Conservation (phyloP, 2,329 filamentous ascomycete species). For the Xenosphaeropsis pyriputrescens region DNA sequence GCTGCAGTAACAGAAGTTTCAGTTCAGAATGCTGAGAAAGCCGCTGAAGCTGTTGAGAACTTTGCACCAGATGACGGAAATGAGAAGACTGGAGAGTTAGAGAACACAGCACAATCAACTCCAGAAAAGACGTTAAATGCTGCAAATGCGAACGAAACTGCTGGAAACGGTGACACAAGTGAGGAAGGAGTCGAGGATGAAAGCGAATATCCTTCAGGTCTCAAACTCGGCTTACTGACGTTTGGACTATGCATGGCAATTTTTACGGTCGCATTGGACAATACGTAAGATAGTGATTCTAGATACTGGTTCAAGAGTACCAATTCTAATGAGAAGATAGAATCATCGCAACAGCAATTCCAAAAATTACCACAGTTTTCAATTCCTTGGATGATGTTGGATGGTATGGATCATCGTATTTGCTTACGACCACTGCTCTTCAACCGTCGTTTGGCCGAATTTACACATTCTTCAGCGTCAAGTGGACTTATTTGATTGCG, state of each 20-base stretch:
- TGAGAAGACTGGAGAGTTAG: neutral
- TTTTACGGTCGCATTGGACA: conserved; percentile 29
- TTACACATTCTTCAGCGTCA: conserved; percentile 20
- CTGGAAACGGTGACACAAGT: neutral
- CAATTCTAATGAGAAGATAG: no score
- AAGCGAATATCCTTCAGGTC: conserved; percentile 12
- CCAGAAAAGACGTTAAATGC: conserved; percentile 2
- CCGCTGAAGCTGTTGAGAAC: conserved; percentile 4
- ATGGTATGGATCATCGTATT: conserved; percentile 23
- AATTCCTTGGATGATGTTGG: conserved; percentile 23
- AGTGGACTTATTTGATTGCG: conserved; percentile 16
- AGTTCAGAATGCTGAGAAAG: conserved; percentile 5
- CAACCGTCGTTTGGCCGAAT: conserved; percentile 18
- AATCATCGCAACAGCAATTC: conserved; percentile 24
- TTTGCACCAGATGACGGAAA: conserved; percentile 1
- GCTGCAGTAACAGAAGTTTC: conserved; percentile 4
- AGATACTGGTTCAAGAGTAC: no score
- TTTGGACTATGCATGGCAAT: conserved; percentile 30
- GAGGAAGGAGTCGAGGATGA: conserved; percentile 6
- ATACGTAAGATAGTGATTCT: no score
- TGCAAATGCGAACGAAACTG: conserved; percentile 4
- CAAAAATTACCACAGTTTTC: conserved; percentile 24
- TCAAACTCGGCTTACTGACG: conserved; percentile 23
- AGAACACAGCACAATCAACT: neutral
- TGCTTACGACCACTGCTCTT: conserved; percentile 21